Evolutionary conservation across 768 basidiomycete genomes (phyloP).

Genomic region (Psilocybe azurescens): DNA sequence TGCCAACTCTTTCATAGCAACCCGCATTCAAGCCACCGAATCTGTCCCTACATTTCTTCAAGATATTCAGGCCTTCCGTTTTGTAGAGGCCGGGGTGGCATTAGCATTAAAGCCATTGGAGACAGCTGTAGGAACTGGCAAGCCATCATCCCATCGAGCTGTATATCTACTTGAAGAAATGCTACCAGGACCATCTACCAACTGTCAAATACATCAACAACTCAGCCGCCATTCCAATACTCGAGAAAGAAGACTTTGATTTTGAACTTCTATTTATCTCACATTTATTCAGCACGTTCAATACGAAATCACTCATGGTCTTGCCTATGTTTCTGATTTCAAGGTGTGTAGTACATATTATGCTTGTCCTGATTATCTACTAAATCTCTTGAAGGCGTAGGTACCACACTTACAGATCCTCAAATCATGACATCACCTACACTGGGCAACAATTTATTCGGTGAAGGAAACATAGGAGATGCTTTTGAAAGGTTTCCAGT

Average conservation of each 20-base stretch:
- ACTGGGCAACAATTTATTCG: conserved; percentile 5
- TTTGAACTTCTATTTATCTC: conserved; percentile 11
- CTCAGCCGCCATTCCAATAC: conserved; percentile 5
- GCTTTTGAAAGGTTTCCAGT: conserved; percentile 7
- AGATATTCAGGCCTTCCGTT: conserved; percentile 7
- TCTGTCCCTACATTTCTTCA: no score
- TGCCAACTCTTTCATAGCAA: conserved; percentile 1
- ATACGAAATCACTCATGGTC: conserved; percentile 14
- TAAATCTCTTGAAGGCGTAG: conserved; percentile 9
- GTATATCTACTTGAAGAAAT: conserved; percentile 21
- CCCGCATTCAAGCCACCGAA: no score
- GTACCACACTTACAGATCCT: conserved; percentile 22
- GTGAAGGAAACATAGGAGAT: conserved; percentile 14
- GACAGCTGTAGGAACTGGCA: neutral
- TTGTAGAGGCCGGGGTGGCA: conserved; percentile 13
- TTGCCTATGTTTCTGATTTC: conserved; percentile 21
- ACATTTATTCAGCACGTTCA: conserved; percentile 25
- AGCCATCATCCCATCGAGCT: neutral
- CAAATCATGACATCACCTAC: conserved; percentile 19
- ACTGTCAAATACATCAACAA: conserved; percentile 26
- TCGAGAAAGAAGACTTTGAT: neutral
- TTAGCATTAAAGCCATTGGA: neutral
- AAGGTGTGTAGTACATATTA: neutral
- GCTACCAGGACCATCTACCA: neutral
- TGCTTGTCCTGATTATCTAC: no score